These are phyloP conservation scores for Salix purpurea DNA, from an alignment of 345 rosid genomes.

Conservation along the genomic window DNA sequence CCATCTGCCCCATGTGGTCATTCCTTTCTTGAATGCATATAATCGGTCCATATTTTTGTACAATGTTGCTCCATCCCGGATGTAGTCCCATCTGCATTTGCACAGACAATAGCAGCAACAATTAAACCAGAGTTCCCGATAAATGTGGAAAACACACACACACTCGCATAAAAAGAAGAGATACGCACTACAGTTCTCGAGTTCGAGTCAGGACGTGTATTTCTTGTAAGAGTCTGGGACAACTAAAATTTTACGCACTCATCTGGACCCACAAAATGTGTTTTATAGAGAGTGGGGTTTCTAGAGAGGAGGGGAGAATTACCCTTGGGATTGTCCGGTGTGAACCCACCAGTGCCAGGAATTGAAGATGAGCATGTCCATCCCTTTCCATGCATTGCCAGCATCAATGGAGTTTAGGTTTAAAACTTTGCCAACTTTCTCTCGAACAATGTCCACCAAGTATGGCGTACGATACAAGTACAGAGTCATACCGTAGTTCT, in stretches of 20 bases:
- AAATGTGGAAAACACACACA: not conserved
- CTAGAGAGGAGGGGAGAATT: not conserved
- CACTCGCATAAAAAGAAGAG: not conserved
- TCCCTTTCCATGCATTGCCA: conserved; percentile 72
- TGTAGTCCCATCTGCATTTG: conserved; percentile 70
- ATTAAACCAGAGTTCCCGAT: not conserved
- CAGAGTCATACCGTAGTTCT: conserved; percentile 69
- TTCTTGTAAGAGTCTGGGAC: no score
- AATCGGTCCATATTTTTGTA: conserved; percentile 66
- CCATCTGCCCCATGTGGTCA: conserved; percentile 83
- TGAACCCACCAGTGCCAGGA: conserved; percentile 99
- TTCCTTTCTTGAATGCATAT: conserved; percentile 64
- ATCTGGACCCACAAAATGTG: no score
- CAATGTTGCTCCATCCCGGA: conserved; percentile 49
- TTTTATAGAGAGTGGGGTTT: no score
- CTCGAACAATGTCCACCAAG: conserved; percentile 66
- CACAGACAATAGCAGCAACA: not conserved
- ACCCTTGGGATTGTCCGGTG: conserved; percentile 65
- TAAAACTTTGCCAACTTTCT: conserved; percentile 59
- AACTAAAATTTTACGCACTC: no score
- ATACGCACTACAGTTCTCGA: not conserved
- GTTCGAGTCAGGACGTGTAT: no score
- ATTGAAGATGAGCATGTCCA: conserved; percentile 82
- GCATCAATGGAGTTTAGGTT: conserved; percentile 51
- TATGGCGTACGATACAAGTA: conserved; percentile 73